Conservation (phyloP, 805 yeast genomes). For the Myxozyma melibiosi region DNA sequence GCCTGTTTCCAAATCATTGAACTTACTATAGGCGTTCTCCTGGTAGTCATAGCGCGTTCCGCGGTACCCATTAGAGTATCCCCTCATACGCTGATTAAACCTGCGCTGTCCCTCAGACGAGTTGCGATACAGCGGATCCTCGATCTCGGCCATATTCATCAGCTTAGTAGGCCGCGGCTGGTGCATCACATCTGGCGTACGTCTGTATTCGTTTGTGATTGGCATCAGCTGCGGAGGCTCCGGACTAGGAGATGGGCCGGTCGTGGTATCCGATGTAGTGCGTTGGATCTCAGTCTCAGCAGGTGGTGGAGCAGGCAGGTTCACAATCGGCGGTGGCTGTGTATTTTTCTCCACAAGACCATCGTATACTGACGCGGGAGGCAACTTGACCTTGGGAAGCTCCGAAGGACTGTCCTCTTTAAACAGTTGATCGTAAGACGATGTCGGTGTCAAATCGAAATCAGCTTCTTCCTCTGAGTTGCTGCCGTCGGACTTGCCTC, state of each 20-base stretch:
- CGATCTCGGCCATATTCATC: conserved; percentile 30
- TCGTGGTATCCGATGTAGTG: not conserved
- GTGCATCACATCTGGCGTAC: conserved; percentile 31
- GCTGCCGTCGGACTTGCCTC: too few relatives aligned
- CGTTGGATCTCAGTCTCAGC: not conserved
- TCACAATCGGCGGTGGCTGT: conserved; percentile 4
- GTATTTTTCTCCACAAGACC: not conserved
- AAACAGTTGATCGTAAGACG: not conserved
- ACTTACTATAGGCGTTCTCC: conserved; percentile 4
- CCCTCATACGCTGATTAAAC: conserved; percentile 9
- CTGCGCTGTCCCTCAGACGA: conserved; percentile 13
- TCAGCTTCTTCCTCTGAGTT: too few relatives aligned
- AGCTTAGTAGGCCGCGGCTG: conserved; percentile 31
- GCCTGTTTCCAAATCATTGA: not conserved
- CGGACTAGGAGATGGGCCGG: not conserved
- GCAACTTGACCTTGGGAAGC: conserved; percentile 16
- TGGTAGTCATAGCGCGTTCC: conserved; percentile 6
- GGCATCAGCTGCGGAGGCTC: not conserved
- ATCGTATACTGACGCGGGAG: conserved; percentile 14
- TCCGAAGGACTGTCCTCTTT: conserved; percentile 2
- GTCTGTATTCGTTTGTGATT: conserved; percentile 20
- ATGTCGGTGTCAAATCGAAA: too few relatives aligned
- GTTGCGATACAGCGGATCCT: conserved; percentile 18
- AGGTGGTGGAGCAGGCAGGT: conserved; percentile 8
- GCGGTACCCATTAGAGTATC: conserved; percentile 16